These are phyloP conservation scores for Sclerospora graminicola DNA, from an alignment of 352 stramenopile genomes.

Conservation along the genomic window DNA sequence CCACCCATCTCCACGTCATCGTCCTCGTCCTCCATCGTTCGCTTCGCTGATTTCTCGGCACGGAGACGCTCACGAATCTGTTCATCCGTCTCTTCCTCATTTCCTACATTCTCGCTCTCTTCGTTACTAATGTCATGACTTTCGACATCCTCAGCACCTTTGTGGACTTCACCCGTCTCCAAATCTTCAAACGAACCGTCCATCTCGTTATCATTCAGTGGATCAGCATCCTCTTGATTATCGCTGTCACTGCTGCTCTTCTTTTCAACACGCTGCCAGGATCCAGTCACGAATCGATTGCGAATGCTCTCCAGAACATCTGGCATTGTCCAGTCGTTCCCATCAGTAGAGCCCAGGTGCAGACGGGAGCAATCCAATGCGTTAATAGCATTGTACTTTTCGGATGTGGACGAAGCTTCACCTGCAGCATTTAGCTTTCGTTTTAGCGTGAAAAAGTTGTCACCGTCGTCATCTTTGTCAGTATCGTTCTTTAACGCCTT, in stretches of 20 bases:
- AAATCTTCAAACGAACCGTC: slow-evolving; percentile 97
- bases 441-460: slow-evolving; percentile 74
- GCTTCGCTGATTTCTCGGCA: slow-evolving; percentile 88
- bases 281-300: slow-evolving; percentile 95
- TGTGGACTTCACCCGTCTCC: slow-evolving; percentile 86
- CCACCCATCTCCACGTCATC: slow-evolving; percentile 33
- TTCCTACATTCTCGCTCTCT: slow-evolving; percentile 22
- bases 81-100: slow-evolving; percentile 61
- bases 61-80: slow-evolving; percentile 80
- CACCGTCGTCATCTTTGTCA: slow-evolving; percentile 56
- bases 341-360: slow-evolving; percentile 50
- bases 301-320: slow-evolving; percentile 74
- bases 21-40: slow-evolving; percentile 47
- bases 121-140: slow-evolving; percentile 20
- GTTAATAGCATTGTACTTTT: slow-evolving; percentile 61
- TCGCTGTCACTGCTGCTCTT: slow-evolving; percentile 33
- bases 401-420: slow-evolving; percentile 19
- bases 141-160: slow-evolving; percentile 18
- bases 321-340: slow-evolving; percentile 65
- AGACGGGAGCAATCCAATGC: slow-evolving; percentile 75
- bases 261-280: slow-evolving; percentile 79
- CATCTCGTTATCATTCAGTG: slow-evolving; percentile 83
- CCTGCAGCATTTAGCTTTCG: slow-evolving; percentile 32
- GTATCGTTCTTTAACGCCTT: slow-evolving; percentile 6
- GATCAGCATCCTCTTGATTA: slow-evolving; percentile 32